Conservation (phyloP, 257 asterid species). For the Solanum piurae region DNA sequence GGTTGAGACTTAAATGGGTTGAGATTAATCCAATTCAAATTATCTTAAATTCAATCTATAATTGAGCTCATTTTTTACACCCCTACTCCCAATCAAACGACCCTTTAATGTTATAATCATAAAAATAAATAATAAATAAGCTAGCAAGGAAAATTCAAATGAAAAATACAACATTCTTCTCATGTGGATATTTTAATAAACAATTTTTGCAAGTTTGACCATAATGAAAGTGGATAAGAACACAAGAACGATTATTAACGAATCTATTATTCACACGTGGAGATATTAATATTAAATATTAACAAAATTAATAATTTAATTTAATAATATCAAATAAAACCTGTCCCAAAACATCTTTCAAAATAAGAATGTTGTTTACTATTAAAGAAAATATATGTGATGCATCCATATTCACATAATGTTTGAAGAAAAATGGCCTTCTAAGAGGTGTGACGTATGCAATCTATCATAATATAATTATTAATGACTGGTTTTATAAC, state of each 20-base stretch:
- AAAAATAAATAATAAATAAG: no score
- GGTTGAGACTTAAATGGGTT: no score
- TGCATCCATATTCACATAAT: background rate
- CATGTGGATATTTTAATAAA: background rate
- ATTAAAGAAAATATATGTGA: background rate
- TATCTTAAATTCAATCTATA: no score
- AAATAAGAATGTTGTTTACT: background rate
- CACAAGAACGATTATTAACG: background rate
- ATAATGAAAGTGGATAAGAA: background rate
- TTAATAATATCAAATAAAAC: background rate
- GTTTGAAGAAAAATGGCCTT: background rate
- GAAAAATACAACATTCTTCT: background rate
- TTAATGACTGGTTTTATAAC: fast-evolving
- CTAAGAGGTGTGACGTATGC: background rate
- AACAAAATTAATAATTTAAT: background rate
- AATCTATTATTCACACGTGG: background rate
- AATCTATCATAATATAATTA: background rate
- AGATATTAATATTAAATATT: background rate
- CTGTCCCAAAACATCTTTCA: background rate
- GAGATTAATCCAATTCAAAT: no score
- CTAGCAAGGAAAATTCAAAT: background rate
- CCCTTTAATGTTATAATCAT: no score
- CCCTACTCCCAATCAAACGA: no score
- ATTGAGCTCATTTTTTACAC: no score
- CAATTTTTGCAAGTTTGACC: background rate